Evolutionary conservation across 75 land plant genomes (phyloP).

Genomic region (Larix kaempferi): DNA sequence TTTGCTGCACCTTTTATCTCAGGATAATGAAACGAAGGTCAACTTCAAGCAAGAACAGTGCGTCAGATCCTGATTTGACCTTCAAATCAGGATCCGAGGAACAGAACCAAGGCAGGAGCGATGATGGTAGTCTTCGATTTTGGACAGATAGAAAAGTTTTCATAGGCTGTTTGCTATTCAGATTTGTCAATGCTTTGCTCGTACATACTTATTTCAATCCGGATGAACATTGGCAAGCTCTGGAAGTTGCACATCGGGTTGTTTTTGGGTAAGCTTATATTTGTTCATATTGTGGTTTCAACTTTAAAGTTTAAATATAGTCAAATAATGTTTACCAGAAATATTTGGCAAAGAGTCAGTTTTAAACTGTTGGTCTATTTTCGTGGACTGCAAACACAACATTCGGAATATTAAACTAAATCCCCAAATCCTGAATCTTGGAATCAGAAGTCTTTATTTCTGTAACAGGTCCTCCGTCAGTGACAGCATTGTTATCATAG

Average conservation of each 20-base stretch:
- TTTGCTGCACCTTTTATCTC: no score
- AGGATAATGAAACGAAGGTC: not conserved
- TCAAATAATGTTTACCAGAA: not conserved
- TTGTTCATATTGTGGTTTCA: not conserved
- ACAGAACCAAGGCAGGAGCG: not conserved
- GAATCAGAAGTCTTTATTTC: not conserved
- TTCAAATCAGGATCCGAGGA: not conserved
- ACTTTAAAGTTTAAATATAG: not conserved
- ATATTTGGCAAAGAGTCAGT: no score
- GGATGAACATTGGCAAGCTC: conserved; percentile 98
- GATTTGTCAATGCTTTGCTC: conserved; percentile 66
- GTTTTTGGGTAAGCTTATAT: conserved; percentile 67
- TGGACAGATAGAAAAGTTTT: conserved; percentile 41
- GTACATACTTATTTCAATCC: conserved; percentile 97
- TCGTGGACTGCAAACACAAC: not conserved
- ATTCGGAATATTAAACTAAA: not conserved
- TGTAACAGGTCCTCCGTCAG: not conserved
- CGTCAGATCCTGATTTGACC: not conserved
- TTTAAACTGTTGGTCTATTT: not conserved
- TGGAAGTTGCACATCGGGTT: conserved; percentile 92
- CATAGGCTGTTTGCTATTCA: conserved; percentile 44
- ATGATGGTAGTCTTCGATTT: not conserved
- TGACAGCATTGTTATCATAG: not conserved
- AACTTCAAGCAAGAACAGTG: not conserved
- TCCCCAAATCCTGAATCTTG: no score